Evolutionary conservation across 75 land plant genomes (phyloP), one percentile per base, ranked within the genome.

Genomic region (Sequoia sempervirens): DNA sequence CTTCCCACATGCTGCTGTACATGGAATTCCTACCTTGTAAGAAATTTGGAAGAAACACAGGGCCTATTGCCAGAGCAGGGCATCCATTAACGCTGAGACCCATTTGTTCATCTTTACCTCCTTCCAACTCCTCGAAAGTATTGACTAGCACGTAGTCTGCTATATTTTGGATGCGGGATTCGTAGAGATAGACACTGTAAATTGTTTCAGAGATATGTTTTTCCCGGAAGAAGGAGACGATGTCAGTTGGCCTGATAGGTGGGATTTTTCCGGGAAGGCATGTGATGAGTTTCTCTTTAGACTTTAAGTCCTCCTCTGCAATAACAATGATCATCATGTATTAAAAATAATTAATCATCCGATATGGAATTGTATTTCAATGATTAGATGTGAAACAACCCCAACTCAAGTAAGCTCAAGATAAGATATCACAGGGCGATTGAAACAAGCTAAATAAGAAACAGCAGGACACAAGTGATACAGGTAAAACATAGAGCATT

Each of bases 1-100:
- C 86, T 36, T 54, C 64, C 86, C 86, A 84, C 47, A 84, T 56
- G 40, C 70, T 56, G 40, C 70, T 36, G 46, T 23, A 38, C 45
- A 40, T 40, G 26, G 46, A 75, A 18, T 75, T 14, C 79, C 26
- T 37, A 5, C 79, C 79, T 5, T 75, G 2, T 20, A 75, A 20
- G 41, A 40, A 75, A 40, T 75, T 75, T 18, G 79, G 79, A 75
- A 75, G 79, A 40, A 0, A 75, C 26, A 75, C 1, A 75, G 79
- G 79, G 6, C 79, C 79, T 20, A 75, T 23, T 18, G 79, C 46
- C 2, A 75, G 46, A 23, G 46, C 46, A 18, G 79, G 46, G 20
- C 45, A 75, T 41, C 79, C 79, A 38, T 75, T 75, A 2, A 17
- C 6, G 2, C 45, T 38, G 45, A 75, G 45, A 23, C n/a, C 79